Evolutionary conservation across 2,329 filamentous ascomycete genomes (phyloP).

Genomic region (Atkinsonella texensis): DNA sequence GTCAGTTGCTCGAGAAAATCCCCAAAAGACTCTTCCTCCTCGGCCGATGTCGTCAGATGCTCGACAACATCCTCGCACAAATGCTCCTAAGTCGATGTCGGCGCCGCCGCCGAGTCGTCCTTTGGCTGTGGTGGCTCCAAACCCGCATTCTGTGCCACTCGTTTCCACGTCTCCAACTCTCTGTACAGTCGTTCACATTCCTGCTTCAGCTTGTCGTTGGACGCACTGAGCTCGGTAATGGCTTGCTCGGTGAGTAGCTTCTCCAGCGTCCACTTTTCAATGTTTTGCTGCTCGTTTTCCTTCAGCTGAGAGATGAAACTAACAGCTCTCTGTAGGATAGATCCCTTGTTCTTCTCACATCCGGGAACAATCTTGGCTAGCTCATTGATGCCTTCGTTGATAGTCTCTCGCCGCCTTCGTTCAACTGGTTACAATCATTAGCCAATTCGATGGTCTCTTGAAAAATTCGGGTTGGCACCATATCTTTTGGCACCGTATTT

Average conservation of each 20-base stretch:
- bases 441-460: neutral
- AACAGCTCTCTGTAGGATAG: conserved; percentile 85
- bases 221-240: conserved; percentile 74
- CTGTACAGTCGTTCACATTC: conserved; percentile 69
- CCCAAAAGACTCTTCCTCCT: neutral
- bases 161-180: conserved; percentile 71
- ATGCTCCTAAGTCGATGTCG: conserved; percentile 17
- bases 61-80: neutral
- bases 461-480: neutral
- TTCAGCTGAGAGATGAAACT: conserved; percentile 91
- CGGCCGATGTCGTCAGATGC: neutral
- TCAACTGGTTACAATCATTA: conserved; percentile 53
- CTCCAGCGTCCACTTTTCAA: conserved; percentile 86
- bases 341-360: conserved; percentile 98
- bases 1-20: too few relatives aligned
- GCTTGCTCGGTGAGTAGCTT: conserved; percentile 85
- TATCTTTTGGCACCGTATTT: neutral
- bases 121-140: conserved; percentile 32
- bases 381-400: conserved; percentile 98
- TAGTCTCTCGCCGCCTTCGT: conserved; percentile 89
- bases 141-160: conserved; percentile 49
- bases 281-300: conserved; percentile 86
- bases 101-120: conserved; percentile 19
- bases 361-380: conserved; percentile 94
- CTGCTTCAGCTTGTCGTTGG: conserved; percentile 75